Evolutionary conservation across 805 yeast genomes (phyloP).

Genomic region (Wickerhamomyces chaumierensis): DNA sequence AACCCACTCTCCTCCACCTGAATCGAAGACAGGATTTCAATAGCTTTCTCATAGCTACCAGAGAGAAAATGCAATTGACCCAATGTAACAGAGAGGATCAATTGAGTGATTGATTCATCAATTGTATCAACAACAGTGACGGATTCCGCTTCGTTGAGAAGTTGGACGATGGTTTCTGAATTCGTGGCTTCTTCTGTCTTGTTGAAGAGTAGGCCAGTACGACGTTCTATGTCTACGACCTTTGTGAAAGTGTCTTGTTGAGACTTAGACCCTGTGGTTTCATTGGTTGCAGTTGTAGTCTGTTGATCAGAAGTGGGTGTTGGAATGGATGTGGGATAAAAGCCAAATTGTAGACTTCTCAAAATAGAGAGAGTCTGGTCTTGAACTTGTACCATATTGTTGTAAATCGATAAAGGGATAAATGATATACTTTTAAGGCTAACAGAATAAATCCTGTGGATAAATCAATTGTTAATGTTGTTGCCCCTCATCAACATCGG

Average conservation of each 20-base stretch:
- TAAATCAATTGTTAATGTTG: too few relatives aligned
- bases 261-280: too few relatives aligned
- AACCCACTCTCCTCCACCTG: neutral
- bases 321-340: neutral
- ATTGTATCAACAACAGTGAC: neutral
- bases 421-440: too few relatives aligned
- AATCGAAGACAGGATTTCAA: neutral
- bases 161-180: neutral
- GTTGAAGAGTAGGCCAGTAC: too few relatives aligned
- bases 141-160: neutral
- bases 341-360: neutral
- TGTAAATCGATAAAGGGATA: too few relatives aligned
- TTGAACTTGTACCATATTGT: slow-evolving; percentile 2
- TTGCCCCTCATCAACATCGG: too few relatives aligned
- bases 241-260: neutral
- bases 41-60: neutral
- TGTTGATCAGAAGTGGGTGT: too few relatives aligned
- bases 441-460: too few relatives aligned
- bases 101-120: neutral
- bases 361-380: neutral
- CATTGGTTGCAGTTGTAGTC: too few relatives aligned
- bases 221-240: slow-evolving; percentile 2
- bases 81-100: neutral
- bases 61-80: neutral
- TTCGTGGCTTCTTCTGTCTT: too few relatives aligned